These are phyloP conservation scores for Ormosia emarginata DNA, from an alignment of 306 rosid species.

Conservation along the genomic window DNA sequence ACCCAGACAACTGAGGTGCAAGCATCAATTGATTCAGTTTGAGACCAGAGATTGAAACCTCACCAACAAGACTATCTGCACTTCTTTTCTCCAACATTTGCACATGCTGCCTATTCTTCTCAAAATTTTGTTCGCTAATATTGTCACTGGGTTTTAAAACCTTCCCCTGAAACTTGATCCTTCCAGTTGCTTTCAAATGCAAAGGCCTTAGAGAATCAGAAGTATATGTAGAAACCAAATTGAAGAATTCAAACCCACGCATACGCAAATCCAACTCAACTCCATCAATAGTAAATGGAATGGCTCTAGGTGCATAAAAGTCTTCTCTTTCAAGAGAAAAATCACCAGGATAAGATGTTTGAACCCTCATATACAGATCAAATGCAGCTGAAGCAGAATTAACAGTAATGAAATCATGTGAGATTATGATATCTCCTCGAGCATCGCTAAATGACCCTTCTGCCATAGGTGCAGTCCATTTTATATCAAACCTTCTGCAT, in stretches of 20 bases:
- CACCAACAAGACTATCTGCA: conserved; percentile 65
- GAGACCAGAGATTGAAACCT: conserved; percentile 77
- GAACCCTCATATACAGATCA: conserved; percentile 60
- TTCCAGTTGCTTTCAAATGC: conserved; percentile 83
- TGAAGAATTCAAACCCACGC: conserved; percentile 87
- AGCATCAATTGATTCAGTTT: conserved; percentile 87
- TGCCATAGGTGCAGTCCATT: conserved; percentile 84
- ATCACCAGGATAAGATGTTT: conserved; percentile 68
- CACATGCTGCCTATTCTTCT: conserved; percentile 39
- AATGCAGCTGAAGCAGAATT: conserved; percentile 84
- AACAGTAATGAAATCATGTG: conserved; percentile 60
- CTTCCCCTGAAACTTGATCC: conserved; percentile 80
- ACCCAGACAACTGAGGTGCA: conserved; percentile 86
- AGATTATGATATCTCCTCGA: conserved; percentile 79
- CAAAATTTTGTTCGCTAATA: conserved; percentile 41
- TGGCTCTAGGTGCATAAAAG: conserved; percentile 34
- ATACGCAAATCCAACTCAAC: conserved; percentile 88
- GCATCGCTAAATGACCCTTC: conserved; percentile 87
- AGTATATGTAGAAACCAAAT: conserved; percentile 58
- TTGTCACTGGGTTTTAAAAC: conserved; percentile 47
- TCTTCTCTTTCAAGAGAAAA: conserved; percentile 43
- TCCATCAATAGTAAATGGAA: conserved; percentile 73
- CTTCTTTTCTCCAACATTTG: conserved; percentile 41
- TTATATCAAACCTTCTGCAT: conserved; percentile 77
- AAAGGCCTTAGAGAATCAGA: conserved; percentile 76